Percentiles rank a stretch among this genome's conserved stretches.
Evolutionary conservation across 352 stramenopile species (phyloP).

Genomic region (Globisporangium splendens): DNA sequence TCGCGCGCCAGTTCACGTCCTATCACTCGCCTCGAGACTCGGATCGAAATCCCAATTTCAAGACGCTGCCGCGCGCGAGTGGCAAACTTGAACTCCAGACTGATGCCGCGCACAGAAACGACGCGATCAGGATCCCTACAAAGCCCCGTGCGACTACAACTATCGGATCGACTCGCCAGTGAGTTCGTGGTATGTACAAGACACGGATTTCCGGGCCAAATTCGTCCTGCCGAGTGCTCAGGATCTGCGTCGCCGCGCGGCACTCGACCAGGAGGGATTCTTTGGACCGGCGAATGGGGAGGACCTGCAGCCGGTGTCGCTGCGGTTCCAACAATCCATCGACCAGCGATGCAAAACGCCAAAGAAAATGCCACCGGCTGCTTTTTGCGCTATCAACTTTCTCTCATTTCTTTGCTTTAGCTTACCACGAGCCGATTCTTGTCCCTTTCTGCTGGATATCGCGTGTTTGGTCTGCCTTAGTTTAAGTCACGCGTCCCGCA

Average conservation of each 20-base stretch:
- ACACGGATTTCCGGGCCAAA: constrained; percentile 60
- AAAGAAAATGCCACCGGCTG: not conserved
- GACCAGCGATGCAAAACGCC: constrained; percentile 10
- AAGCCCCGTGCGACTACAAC: constrained; percentile 34
- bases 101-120: constrained; percentile 42
- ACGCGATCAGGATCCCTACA: constrained; percentile 41
- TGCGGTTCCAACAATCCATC: constrained; percentile 21
- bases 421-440: too few species aligned
- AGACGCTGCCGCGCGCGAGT: constrained; percentile 21
- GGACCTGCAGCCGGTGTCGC: constrained; percentile 28
- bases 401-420: not conserved
- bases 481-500: constrained; percentile 48
- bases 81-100: constrained; percentile 28
- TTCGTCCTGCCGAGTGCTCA: constrained; percentile 62
- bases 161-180: constrained; percentile 36
- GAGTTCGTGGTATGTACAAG: constrained; percentile 14
- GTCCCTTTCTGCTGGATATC: too few species aligned
- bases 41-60: constrained; percentile 23
- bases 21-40: constrained; percentile 24
- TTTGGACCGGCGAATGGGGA: constrained; percentile 35
- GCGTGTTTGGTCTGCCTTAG: too few species aligned
- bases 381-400: not conserved
- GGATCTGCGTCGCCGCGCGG: constrained; percentile 47
- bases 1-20: constrained; percentile 6
- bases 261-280: constrained; percentile 61